Evolutionary conservation across 2,329 filamentous ascomycete species (phyloP), one percentile per base, ranked within the genome.

Genomic region (Ceratocystis smalleyi): DNA sequence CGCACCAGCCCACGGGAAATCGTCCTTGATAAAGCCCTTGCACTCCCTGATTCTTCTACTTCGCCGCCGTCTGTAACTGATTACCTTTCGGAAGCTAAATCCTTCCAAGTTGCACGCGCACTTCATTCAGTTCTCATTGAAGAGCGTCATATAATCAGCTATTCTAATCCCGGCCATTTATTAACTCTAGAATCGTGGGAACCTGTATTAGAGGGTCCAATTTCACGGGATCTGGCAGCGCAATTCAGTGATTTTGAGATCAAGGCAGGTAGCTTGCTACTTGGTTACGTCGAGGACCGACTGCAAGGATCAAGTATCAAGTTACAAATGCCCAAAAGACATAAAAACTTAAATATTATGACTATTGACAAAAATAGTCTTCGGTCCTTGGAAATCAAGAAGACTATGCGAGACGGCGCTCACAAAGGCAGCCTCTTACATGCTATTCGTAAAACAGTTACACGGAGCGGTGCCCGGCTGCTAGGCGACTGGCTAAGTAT

Each of bases 281-380:
- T 99, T 12, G 83, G 89, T 69, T 99, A 97, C 73, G 87, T 96
- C 63, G 82, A 84, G 67, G 83, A 87, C 69, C 85, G 90, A 62
- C 77, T 97, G 19, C 87, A 88, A 69, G 89, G 89, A 19, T 77
- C 86, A 63, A 85, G 83, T 70, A 84, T 95, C 76, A 90, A 88
- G 73, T 79, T 99, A 49, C 91, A 95, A 72, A 85, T 89, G 55
- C 94, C 94, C 1, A 77, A 86, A 43, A 86, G 89, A 66, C 83
- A 89, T 69, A 83, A 88, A 68, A 80, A 83, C 62, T 79, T 88
- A 71, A 83, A 95, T 67, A 84, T 87, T 68, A 94, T 99, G 89
- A 81, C 77, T 61, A 95, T 99, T 69, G 94, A 99, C 75, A 91
- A 87, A 71, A 95, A 91, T 71, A 96, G 88, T 68, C 81, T 99